These are phyloP conservation scores for Avena atlantica DNA, from an alignment of 176 grass and related monocot genomes.

Conservation along the genomic window DNA sequence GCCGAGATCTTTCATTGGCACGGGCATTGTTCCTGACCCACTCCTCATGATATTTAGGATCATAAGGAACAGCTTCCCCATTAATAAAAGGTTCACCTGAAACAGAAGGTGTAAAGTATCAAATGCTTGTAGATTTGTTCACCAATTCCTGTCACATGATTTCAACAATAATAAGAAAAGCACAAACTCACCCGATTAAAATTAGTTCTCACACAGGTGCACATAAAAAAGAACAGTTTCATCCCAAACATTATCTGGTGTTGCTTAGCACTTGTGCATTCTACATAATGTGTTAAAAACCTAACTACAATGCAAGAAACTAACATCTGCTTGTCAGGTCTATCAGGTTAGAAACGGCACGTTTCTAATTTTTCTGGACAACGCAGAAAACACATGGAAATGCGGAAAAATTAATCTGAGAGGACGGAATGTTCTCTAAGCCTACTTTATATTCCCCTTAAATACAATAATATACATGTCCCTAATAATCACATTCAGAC, in stretches of 20 bases:
- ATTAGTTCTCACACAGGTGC: neutral
- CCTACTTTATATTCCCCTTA: no score
- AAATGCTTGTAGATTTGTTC: slow-evolving; percentile 5
- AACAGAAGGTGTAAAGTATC: slow-evolving; percentile 29
- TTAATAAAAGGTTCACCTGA: slow-evolving; percentile 87
- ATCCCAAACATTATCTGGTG: neutral
- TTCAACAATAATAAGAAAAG: neutral
- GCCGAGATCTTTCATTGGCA: slow-evolving; percentile 66
- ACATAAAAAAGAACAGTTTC: neutral
- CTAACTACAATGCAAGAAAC: neutral
- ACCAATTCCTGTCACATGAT: neutral
- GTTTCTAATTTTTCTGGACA: no score
- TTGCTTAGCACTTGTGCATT: neutral
- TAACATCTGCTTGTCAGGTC: neutral
- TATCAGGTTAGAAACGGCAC: neutral
- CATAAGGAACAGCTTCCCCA: slow-evolving; percentile 80
- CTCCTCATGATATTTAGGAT: slow-evolving; percentile 76
- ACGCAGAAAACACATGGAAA: no score
- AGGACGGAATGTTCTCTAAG: no score
- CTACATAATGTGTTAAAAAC: neutral
- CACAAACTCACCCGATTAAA: neutral
- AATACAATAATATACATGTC: no score
- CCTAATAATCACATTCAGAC: no score
- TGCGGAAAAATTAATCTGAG: no score
- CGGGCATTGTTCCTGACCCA: slow-evolving; percentile 70